Evolutionary conservation across 345 rosid genomes (phyloP).

Genomic region (Citrus maxima): DNA sequence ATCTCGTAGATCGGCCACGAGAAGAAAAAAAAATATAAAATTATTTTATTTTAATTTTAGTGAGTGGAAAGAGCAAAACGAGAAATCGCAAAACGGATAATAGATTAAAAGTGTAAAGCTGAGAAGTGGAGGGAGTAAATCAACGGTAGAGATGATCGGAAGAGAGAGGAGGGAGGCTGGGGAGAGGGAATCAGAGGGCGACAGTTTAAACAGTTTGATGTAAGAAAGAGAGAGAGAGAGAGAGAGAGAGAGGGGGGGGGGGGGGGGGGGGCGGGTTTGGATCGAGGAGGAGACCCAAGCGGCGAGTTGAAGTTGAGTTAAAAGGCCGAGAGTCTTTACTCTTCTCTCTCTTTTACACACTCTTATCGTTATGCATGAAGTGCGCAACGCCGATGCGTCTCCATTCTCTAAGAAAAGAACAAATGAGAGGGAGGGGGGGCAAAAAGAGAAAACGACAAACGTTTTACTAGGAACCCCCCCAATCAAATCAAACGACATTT

Average conservation of each 20-base stretch:
- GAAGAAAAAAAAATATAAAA: no score
- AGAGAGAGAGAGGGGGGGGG: no score
- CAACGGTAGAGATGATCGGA: slow-evolving; percentile 29
- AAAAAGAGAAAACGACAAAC: slow-evolving; percentile 20
- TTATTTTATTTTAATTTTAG: no score
- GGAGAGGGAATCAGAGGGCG: slow-evolving; percentile 22
- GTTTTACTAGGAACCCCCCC: no score
- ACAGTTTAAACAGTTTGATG: slow-evolving; percentile 28
- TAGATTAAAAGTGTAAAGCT: not conserved
- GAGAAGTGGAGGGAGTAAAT: not conserved
- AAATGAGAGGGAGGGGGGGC: not conserved
- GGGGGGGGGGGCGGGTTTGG: slow-evolving; percentile 16
- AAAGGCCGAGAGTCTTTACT: no score
- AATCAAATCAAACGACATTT: slow-evolving; percentile 7
- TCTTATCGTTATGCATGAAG: no score
- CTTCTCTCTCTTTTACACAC: no score
- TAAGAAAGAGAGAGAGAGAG: not conserved
- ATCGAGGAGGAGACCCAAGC: slow-evolving; percentile 1
- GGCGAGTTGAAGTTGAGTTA: not conserved
- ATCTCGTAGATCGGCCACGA: not conserved
- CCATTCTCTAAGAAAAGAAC: not conserved
- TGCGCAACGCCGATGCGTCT: no score
- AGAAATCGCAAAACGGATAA: no score
- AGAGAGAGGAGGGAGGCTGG: no score
- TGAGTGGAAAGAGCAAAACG: no score